phyloP scores from a whole-genome alignment of 192 early-diverging fungal species.

The Coemansia sp. region DNA sequence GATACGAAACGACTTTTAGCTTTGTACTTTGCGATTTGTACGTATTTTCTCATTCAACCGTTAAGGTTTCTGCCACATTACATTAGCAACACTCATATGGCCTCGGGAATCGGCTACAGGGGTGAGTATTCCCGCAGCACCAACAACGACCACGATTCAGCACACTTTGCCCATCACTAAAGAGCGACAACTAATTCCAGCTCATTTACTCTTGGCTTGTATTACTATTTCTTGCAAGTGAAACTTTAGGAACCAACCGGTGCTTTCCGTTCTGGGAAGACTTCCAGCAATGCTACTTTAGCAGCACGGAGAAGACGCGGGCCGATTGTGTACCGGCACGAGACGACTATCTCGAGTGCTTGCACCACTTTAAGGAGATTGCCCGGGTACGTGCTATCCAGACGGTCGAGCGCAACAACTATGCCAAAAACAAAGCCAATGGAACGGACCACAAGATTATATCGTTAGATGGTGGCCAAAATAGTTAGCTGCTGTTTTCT shows the following conservation, averaged over 20 bases:
- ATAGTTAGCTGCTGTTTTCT: too few relatives aligned
- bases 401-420: constrained; percentile 49
- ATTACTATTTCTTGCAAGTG: too few relatives aligned
- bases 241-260: constrained; percentile 71
- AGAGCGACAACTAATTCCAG: too few relatives aligned
- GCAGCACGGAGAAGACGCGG: constrained; percentile 70
- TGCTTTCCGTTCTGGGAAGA: constrained; percentile 98
- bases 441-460: constrained; percentile 52
- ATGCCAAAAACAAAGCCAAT: constrained; percentile 37
- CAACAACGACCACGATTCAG: not conserved
- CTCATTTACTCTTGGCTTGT: too few relatives aligned
- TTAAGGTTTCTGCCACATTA: not conserved
- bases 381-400: constrained; percentile 54
- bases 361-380: constrained; percentile 91
- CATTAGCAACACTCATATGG: constrained; percentile 23
- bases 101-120: constrained; percentile 50
- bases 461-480: constrained; percentile 11
- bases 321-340: constrained; percentile 75
- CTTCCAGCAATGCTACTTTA: constrained; percentile 85
- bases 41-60: not conserved
- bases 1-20: not conserved
- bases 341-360: constrained; percentile 96
- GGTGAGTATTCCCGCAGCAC: constrained; percentile 17
- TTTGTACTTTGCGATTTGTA: not conserved
- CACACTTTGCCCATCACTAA: not conserved